Evolutionary conservation across 805 yeast genomes (phyloP).

Genomic region (Millerozyma miso): DNA sequence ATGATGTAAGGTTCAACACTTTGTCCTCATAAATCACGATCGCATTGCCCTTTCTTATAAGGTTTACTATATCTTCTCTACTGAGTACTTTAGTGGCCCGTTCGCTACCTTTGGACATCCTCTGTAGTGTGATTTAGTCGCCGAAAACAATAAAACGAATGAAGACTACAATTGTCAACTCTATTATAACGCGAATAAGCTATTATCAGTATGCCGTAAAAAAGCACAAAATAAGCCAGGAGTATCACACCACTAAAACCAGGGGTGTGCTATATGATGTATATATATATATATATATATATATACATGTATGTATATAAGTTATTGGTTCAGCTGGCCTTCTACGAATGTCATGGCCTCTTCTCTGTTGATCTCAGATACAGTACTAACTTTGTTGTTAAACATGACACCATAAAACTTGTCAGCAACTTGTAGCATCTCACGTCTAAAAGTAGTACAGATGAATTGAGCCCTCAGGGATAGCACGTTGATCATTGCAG

Average conservation of each 20-base stretch:
- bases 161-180: background rate
- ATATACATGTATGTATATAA: no score
- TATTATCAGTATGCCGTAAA: background rate
- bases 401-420: slow-evolving; percentile 85
- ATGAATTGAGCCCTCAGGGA: slow-evolving; percentile 80
- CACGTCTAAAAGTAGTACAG: slow-evolving; percentile 94
- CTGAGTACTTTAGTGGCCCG: slow-evolving; percentile 12
- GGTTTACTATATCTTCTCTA: slow-evolving; percentile 43
- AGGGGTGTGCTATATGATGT: background rate
- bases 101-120: background rate
- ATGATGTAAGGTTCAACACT: slow-evolving; percentile 62
- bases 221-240: background rate
- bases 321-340: slow-evolving; percentile 43
- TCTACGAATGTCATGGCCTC: slow-evolving; percentile 84
- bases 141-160: background rate
- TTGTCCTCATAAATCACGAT: slow-evolving; percentile 60
- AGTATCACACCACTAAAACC: background rate
- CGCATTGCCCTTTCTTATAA: slow-evolving; percentile 64
- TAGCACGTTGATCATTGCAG: slow-evolving; percentile 62
- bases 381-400: slow-evolving; percentile 74
- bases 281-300: no score
- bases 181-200: background rate
- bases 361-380: slow-evolving; percentile 62
- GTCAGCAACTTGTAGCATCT: slow-evolving; percentile 83
- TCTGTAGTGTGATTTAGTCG: no score